A percentile compares a stretch with the other conserved stretches of the same genome.
These are phyloP conservation scores for Kurtzmaniella quercitrusa DNA, from an alignment of 1,139 yeast species.

Conservation along the genomic window DNA sequence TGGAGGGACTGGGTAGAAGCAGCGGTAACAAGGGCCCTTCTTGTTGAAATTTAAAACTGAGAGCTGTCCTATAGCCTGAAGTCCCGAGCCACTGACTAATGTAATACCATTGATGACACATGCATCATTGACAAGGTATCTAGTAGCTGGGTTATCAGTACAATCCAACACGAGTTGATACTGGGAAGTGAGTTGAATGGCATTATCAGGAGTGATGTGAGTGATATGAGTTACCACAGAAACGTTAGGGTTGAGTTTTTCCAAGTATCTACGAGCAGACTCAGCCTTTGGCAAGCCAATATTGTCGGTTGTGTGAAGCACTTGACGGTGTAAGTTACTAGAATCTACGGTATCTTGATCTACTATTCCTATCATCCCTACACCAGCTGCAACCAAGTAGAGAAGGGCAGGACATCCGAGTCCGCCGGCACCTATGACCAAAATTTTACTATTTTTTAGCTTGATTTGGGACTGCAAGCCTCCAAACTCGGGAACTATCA, in stretches of 20 bases:
- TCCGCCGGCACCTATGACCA: constrained; percentile 96
- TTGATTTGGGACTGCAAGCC: constrained; percentile 50
- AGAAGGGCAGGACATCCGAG: constrained; percentile 89
- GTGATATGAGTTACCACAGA: constrained; percentile 47
- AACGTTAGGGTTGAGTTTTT: constrained; percentile 64
- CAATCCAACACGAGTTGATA: constrained; percentile 87
- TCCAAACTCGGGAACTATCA: constrained; percentile 83
- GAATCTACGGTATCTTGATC: constrained; percentile 83
- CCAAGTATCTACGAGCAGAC: constrained; percentile 59
- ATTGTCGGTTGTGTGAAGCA: constrained; percentile 62
- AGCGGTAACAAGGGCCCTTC: constrained; percentile 88
- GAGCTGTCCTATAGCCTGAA: constrained; percentile 88
- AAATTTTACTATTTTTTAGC: constrained; percentile 52
- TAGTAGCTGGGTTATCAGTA: constrained; percentile 86
- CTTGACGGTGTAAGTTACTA: constrained; percentile 87
- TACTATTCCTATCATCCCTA: constrained; percentile 80
- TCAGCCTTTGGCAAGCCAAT: constrained; percentile 75
- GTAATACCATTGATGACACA: constrained; percentile 68
- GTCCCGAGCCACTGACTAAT: constrained; percentile 87
- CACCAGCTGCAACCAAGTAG: constrained; percentile 84
- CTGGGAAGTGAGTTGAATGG: constrained; percentile 53
- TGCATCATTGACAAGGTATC: constrained; percentile 85
- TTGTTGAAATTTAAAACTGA: constrained; percentile 65
- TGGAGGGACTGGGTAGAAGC: constrained; percentile 90
- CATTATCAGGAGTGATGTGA: constrained; percentile 53